Percentiles rank a stretch among this genome's conserved stretches.
Evolutionary conservation across 148 eudicot genomes (phyloP).

Genomic region (Nepenthes gracilis): DNA sequence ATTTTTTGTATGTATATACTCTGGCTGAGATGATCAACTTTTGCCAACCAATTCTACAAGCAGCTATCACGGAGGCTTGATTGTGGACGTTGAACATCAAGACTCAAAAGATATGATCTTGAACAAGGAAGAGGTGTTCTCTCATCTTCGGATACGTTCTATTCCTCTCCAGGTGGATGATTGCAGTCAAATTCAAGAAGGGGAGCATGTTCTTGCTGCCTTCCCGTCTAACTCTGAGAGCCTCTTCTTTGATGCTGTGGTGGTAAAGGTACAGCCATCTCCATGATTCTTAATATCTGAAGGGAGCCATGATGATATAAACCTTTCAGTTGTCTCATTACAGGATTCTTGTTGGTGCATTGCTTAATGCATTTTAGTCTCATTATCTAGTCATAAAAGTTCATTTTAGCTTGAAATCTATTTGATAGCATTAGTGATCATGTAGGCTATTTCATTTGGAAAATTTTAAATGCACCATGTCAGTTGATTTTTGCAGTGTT

Average conservation of each 20-base stretch:
- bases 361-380: no score
- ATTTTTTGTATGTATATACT: not conserved
- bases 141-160: conserved; percentile 42
- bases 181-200: conserved; percentile 35
- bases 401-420: no score
- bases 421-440: no score
- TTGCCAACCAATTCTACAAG: not conserved
- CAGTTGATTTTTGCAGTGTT: no score
- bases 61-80: conserved; percentile 34
- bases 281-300: not conserved
- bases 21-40: not conserved
- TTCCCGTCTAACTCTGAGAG: conserved; percentile 15
- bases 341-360: not conserved
- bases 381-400: no score
- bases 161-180: conserved; percentile 38
- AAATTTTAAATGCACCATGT: no score
- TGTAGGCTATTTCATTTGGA: no score
- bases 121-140: conserved; percentile 24
- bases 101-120: conserved; percentile 21
- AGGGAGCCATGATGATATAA: not conserved
- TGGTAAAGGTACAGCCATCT: conserved; percentile 33
- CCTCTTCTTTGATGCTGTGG: conserved; percentile 43
- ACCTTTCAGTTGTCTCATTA: no score
- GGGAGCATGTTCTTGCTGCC: conserved; percentile 40
- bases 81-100: conserved; percentile 21